phyloP scores from a whole-genome alignment of 805 yeast genomes.

The Spencermartinsiella europaea region DNA sequence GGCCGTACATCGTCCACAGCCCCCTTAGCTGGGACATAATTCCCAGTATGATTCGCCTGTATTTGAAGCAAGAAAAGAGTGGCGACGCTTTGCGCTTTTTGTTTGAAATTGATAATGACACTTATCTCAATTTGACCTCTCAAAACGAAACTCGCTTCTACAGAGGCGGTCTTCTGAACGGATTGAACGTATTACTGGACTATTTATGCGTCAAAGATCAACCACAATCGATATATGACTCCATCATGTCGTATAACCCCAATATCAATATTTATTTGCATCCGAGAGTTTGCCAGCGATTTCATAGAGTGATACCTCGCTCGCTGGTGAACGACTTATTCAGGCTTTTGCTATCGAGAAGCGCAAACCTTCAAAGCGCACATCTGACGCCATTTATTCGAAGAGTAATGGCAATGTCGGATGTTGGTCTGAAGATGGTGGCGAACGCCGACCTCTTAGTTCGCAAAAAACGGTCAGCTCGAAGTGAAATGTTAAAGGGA shows the following conservation, averaged over 20 bases:
- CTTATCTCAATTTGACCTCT: background rate
- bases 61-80: background rate
- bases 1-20: slow-evolving; percentile 6
- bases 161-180: slow-evolving; percentile 12
- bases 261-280: slow-evolving; percentile 7
- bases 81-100: slow-evolving; percentile 10
- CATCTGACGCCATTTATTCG: slow-evolving; percentile 4
- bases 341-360: slow-evolving; percentile 12
- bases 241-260: slow-evolving; percentile 9
- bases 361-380: slow-evolving; percentile 6
- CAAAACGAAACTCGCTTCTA: slow-evolving; percentile 1
- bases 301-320: slow-evolving; percentile 12
- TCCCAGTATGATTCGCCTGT: slow-evolving; percentile 7
- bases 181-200: slow-evolving; percentile 12
- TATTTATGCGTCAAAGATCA: background rate
- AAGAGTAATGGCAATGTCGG: slow-evolving; percentile 9
- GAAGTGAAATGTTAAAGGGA: background rate
- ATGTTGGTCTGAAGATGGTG: slow-evolving; percentile 11
- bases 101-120: slow-evolving; percentile 6
- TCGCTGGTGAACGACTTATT: slow-evolving; percentile 8
- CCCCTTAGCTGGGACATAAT: slow-evolving; percentile 10
- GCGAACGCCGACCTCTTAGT: slow-evolving; percentile 1
- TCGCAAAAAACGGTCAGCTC: background rate
- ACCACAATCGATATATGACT: slow-evolving; percentile 9
- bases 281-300: slow-evolving; percentile 11